A percentile compares a stretch with the other conserved stretches of the same genome.
These are phyloP conservation scores for Amaranthus tricolor DNA, from an alignment of 179 eudicot genomes.

Conservation along the genomic window DNA sequence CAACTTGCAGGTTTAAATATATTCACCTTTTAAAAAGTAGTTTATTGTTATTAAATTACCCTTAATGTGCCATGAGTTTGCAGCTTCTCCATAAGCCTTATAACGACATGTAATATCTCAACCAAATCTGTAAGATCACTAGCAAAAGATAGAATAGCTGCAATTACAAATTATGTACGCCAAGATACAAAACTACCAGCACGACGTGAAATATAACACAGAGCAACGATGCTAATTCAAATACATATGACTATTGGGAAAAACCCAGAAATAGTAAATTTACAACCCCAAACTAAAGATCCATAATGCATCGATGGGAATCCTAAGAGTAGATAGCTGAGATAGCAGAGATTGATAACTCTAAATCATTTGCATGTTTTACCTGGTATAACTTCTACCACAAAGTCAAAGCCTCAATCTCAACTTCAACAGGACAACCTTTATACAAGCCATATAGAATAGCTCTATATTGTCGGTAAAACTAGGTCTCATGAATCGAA, in stretches of 20 bases:
- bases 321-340: neutral
- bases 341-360: neutral
- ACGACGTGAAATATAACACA: neutral
- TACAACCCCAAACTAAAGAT: neutral
- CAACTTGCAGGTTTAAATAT: slow-evolving; percentile 11
- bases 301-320: neutral
- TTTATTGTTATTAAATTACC: slow-evolving; percentile 40
- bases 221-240: neutral
- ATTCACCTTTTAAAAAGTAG: neutral
- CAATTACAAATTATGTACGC: slow-evolving; percentile 19
- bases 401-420: no score
- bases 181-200: neutral
- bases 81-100: slow-evolving; percentile 88
- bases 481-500: neutral
- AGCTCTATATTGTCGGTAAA: neutral
- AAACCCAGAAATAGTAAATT: neutral
- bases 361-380: neutral
- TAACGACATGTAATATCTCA: slow-evolving; percentile 67
- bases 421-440: neutral
- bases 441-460: neutral
- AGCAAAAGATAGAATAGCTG: slow-evolving; percentile 24
- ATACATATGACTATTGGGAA: neutral
- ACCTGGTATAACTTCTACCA: neutral
- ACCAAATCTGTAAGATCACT: slow-evolving; percentile 94
- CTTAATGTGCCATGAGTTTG: slow-evolving; percentile 85